Conservation (phyloP, 305 asterid species). For the Fraxinus floribunda region DNA sequence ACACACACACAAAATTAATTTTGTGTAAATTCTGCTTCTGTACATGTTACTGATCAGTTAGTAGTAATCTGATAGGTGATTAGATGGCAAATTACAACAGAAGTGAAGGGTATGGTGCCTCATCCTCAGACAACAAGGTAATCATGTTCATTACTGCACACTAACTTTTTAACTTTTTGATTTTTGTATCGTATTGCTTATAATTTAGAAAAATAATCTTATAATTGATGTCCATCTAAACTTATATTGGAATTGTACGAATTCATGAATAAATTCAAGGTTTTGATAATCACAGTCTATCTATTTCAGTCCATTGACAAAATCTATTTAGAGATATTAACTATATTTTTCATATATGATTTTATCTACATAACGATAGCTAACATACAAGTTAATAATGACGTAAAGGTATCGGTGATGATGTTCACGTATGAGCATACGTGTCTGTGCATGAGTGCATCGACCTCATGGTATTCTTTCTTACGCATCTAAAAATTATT, state of each 20-base stretch:
- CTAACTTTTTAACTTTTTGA: not conserved
- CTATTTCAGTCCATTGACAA: not conserved
- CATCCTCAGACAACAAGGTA: constrained; percentile 43
- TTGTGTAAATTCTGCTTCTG: not conserved
- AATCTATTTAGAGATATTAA: not conserved
- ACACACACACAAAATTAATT: too few species aligned
- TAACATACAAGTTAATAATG: not conserved
- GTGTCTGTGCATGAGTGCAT: not conserved
- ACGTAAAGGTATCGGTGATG: not conserved
- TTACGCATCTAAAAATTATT: not conserved
- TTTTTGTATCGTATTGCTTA: not conserved
- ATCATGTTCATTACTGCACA: not conserved
- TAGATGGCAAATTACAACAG: constrained; percentile 45
- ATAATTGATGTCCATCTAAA: not conserved
- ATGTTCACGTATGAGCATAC: not conserved
- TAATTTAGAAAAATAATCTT: not conserved
- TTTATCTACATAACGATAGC: not conserved
- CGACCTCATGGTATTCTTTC: not conserved
- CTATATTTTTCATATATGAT: too few species aligned
- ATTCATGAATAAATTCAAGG: not conserved
- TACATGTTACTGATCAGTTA: not conserved
- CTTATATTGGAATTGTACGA: not conserved
- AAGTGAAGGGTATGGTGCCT: constrained; percentile 31
- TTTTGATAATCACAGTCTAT: not conserved
- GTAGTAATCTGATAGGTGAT: constrained; percentile 8